Percentiles rank a stretch among this genome's conserved stretches.
phyloP scores from a whole-genome alignment of 805 yeast species.

The Isabelozyma heimii region DNA sequence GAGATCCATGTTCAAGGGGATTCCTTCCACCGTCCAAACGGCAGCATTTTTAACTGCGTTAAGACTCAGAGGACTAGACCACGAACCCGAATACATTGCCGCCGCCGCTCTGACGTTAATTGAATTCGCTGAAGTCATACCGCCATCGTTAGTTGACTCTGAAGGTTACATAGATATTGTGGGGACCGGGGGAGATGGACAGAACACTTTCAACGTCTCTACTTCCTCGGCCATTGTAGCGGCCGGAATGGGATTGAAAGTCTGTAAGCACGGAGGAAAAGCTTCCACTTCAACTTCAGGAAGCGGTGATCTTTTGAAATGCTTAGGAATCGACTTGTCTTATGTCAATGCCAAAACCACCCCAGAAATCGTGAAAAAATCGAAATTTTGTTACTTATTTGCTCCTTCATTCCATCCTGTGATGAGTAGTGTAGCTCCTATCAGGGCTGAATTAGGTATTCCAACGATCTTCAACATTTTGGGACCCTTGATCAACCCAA shows the following conservation, averaged over 20 bases:
- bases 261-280: constrained; percentile 97
- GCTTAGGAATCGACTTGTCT: constrained; percentile 79
- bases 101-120: constrained; percentile 78
- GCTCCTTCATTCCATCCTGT: constrained; percentile 96
- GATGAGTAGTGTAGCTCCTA: constrained; percentile 75
- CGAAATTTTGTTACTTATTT: constrained; percentile 66
- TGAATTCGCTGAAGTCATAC: constrained; percentile 59
- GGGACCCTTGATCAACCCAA: constrained; percentile 94
- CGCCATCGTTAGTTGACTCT: constrained; percentile 39
- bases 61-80: constrained; percentile 72
- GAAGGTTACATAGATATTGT: constrained; percentile 80
- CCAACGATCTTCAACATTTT: constrained; percentile 93
- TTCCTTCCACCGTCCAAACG: constrained; percentile 65
- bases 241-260: constrained; percentile 78
- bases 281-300: constrained; percentile 94
- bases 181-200: constrained; percentile 99
- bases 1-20: constrained; percentile 54
- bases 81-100: constrained; percentile 76
- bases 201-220: constrained; percentile 93
- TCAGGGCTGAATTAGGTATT: constrained; percentile 77
- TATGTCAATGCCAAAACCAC: constrained; percentile 64
- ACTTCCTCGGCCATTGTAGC: constrained; percentile 94
- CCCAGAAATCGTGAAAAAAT: constrained; percentile 51
- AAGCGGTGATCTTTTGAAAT: constrained; percentile 81
- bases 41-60: constrained; percentile 80